These are phyloP conservation scores for barley (Hordeum vulgare) DNA, from an alignment of 176 grass and related monocot species.

Conservation along the genomic window DNA sequence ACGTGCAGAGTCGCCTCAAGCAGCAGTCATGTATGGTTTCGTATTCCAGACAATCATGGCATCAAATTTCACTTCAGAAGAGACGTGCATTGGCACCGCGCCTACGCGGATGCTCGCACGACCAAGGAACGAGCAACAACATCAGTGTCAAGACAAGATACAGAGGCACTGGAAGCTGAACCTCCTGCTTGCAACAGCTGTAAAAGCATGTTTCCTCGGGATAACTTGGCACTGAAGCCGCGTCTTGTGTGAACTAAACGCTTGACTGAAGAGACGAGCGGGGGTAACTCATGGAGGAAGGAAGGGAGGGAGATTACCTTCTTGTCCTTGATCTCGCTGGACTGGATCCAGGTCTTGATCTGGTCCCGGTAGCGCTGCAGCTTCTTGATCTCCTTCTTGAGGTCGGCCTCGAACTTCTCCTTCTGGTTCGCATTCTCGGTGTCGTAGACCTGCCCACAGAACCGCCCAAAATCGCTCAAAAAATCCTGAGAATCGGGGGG, in stretches of 20 bases:
- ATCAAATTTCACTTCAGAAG: not conserved
- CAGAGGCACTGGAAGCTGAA: not conserved
- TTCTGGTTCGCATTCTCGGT: conserved; percentile 99
- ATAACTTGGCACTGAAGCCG: too few species aligned
- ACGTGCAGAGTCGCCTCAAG: not conserved
- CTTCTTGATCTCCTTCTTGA: conserved; percentile 99
- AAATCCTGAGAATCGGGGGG: not conserved
- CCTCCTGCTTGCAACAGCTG: not conserved
- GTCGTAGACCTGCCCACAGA: conserved; percentile 69
- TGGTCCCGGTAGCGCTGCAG: conserved; percentile 97
- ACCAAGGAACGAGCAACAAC: not conserved
- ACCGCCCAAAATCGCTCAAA: not conserved
- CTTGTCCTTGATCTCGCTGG: conserved; percentile 99
- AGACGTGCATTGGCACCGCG: not conserved
- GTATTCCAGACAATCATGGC: not conserved
- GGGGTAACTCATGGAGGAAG: too few species aligned
- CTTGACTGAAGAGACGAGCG: not conserved
- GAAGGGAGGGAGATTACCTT: conserved; percentile 41
- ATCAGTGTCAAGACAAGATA: not conserved
- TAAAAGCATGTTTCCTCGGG: too few species aligned
- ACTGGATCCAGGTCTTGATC: conserved; percentile 99
- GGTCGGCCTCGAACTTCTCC: conserved; percentile 99
- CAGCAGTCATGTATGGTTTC: not conserved
- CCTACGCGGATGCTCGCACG: not conserved
- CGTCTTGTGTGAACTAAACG: not conserved